Base-by-base conservation (phyloP, 306 rosid species). In the Potentilla sterilis region DNA sequence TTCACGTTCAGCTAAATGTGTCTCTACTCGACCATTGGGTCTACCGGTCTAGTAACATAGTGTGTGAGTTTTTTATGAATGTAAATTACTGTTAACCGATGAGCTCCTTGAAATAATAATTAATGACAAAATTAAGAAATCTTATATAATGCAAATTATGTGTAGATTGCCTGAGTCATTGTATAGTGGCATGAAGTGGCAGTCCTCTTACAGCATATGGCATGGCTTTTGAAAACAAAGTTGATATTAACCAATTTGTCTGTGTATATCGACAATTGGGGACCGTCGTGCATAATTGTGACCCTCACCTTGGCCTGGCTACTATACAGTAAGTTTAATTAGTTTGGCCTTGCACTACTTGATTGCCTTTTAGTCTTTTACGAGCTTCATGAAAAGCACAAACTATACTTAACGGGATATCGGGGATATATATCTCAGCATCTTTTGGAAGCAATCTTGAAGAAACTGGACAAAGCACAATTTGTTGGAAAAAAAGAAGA, bases 391-490 rank as follows among this genome's bases (percentile, higher is more conserved):
- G 37, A 12, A 58, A 55, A 57, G 14, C 15, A 22, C 63, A 22
- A 9, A 21, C 18, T 4, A 24, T 81, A 9, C 21, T 2, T n/a
- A 72, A 82, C 84, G 82, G 77, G 80, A 85, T 88, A 72, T 77
- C 38, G 72, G 89, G 92, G 89, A 86, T 83, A 47, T 68, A n/a
- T 37, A 47, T 68, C 61, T 78, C 78, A 22, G 66, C 78, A 76
- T 67, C 81, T 55, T 76, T 81, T 77, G 75, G 62, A 78, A 70
- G 61, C 82, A 89, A 76, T 54, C 52, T 62, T 12, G 4, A 16
- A 58, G 37, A 58, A 58, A 11, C 38, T 24, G 32, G 24, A 70
- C 75, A 72, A 77, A 86, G 34, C 43, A 64, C 42, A 44, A 7
- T 6, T 6, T 52, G 61, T 81, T 67, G 32, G 64, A 61, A 40